Base-by-base conservation (phyloP, 1,284 basidiomycete genomes). In the Trametes pubescens region DNA sequence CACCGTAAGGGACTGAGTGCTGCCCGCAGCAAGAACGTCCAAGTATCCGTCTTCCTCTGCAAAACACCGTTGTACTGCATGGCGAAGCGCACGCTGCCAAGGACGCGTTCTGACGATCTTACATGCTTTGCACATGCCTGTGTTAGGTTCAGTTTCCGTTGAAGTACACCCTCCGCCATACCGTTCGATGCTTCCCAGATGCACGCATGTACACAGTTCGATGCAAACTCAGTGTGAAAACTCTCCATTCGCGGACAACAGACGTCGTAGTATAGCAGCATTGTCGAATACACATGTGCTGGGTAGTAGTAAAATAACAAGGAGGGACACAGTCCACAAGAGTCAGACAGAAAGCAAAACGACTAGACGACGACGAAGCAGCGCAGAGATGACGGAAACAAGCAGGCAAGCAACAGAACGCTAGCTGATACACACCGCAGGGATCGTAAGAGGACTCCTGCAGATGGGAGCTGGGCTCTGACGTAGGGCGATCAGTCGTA, bases 271-370 rank as follows among this genome's bases (percentile, higher is more conserved):
- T 61, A 62, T 64, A 59, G 62, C 57, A 55, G 34, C 62, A 52
- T 59, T 29, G 35, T 56, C 44, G 43, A 64, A 48, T 67, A 62
- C 58, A 67, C 65, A 67, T 61, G 62, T 62, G 52, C 65, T 64
- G 51, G 43, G 51, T 58, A 61, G 51, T 61, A 61, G 51, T 66
- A 62, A 21, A 51, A 47, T 67, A 64, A 67, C 62, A 64, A 40
- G 59, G 29, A n/a, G 29, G 29, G 29, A 32, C 29, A 56, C 57
- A 34, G 59, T 62, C 51, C 65, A 56, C 53, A 38, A 48, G 51
- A 21, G 26, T 8, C 16, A 53, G 44, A 44, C 61, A 57, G 59
- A 64, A 51, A 66, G 59, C 62, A 67, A 10, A 51, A 34, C 52
- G 52, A 61, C 58, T 32, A 57, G 38, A 59, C 51, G 43, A 57